Percentiles rank a stretch among this genome's conserved stretches.
phyloP scores from a whole-genome alignment of 2,329 filamentous ascomycete genomes.

The Fusarium nelsonii region DNA sequence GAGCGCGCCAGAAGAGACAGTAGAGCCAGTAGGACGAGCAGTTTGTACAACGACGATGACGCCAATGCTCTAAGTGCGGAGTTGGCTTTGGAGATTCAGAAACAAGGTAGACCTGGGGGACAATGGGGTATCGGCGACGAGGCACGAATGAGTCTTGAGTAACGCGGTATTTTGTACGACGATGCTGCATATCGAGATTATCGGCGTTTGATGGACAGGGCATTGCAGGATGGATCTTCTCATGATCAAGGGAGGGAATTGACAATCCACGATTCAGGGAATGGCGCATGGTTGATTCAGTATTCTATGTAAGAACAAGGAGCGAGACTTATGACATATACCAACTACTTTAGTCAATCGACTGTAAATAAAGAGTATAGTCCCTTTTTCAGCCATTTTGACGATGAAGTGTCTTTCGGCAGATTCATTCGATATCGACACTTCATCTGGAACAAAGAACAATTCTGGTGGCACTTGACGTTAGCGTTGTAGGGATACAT shows the following conservation, averaged over 20 bases:
- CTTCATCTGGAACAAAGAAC: constrained; percentile 39
- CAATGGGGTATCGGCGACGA: constrained; percentile 88
- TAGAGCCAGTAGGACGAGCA: constrained; percentile 59
- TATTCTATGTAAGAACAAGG: constrained; percentile 24
- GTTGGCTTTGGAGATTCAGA: constrained; percentile 66
- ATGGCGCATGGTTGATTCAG: constrained; percentile 27
- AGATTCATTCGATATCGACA: constrained; percentile 11
- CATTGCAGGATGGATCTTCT: neutral
- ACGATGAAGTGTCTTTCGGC: neutral
- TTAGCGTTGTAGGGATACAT: constrained; percentile 17
- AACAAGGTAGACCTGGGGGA: constrained; percentile 65
- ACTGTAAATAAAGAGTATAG: constrained; percentile 26
- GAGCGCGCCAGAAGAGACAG: constrained; percentile 57
- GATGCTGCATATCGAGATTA: constrained; percentile 25
- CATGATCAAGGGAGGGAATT: constrained; percentile 2
- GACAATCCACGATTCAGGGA: constrained; percentile 6
- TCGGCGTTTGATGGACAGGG: constrained; percentile 55
- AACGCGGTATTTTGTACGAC: constrained; percentile 18
- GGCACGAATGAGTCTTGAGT: constrained; percentile 82
- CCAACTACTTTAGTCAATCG: constrained; percentile 25
- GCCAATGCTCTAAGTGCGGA: constrained; percentile 57
- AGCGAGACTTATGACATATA: constrained; percentile 24
- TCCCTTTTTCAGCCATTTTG: neutral
- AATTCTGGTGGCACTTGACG: constrained; percentile 25
- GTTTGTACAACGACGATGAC: constrained; percentile 59